These are phyloP conservation scores for Aspergillus pseudoviridinutans DNA, from an alignment of 2,329 filamentous ascomycete genomes.

Conservation along the genomic window DNA sequence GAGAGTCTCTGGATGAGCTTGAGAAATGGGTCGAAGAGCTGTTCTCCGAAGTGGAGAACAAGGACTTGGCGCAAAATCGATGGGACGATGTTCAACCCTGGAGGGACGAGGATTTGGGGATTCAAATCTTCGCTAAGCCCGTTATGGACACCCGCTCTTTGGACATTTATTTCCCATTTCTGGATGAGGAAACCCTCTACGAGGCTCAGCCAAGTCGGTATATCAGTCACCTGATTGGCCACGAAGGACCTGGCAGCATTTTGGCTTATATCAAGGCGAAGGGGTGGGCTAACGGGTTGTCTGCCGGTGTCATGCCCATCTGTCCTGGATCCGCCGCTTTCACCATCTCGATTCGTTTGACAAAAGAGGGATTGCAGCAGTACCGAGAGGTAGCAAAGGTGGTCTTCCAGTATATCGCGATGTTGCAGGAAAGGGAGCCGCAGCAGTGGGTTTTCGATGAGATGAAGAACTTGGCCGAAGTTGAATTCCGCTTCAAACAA, in stretches of 20 bases:
- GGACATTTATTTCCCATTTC: constrained; percentile 77
- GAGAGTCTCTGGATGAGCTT: constrained; percentile 75
- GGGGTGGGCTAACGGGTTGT: constrained; percentile 82
- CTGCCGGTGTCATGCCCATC: constrained; percentile 69
- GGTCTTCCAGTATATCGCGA: constrained; percentile 85
- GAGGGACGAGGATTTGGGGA: constrained; percentile 57
- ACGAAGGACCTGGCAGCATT: constrained; percentile 89
- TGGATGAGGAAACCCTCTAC: constrained; percentile 76
- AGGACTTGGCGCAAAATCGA: constrained; percentile 65
- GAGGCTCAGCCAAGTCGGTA: constrained; percentile 81
- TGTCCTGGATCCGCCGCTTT: constrained; percentile 81
- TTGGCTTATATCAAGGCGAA: constrained; percentile 85
- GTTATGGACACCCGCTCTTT: constrained; percentile 83
- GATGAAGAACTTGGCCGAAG: constrained; percentile 82
- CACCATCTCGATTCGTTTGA: constrained; percentile 72
- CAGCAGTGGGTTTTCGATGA: constrained; percentile 94
- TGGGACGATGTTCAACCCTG: constrained; percentile 63
- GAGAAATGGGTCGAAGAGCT: constrained; percentile 80
- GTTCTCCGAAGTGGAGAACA: constrained; percentile 77
- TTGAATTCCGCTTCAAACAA: constrained; percentile 92
- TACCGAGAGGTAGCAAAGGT: constrained; percentile 79
- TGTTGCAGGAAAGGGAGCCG: constrained; percentile 74
- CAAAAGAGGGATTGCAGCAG: constrained; percentile 76
- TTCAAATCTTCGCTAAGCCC: constrained; percentile 81
- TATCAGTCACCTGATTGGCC: constrained; percentile 82